Percentiles rank a stretch among this genome's conserved stretches.
phyloP scores from a whole-genome alignment of 805 yeast species.

The Kuraishia floccosa region DNA sequence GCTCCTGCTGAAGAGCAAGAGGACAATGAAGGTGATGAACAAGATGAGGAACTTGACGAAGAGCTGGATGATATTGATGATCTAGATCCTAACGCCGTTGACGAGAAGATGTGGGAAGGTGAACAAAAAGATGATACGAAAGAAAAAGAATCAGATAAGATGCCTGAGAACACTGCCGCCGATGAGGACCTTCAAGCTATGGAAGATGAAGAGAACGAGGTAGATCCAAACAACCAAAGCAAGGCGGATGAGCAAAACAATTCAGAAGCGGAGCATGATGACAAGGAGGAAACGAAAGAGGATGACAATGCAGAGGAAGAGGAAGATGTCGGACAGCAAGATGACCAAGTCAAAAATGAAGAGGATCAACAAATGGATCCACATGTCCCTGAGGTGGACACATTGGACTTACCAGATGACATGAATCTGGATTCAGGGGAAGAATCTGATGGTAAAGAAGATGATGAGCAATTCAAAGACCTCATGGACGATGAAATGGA shows the following conservation, averaged over 20 bases:
- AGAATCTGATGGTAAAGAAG: conserved; percentile 40
- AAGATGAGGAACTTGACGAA: conserved; percentile 72
- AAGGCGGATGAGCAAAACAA: conserved; percentile 22
- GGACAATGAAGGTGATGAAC: conserved; percentile 41
- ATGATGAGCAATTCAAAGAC: conserved; percentile 24
- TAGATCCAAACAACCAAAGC: conserved; percentile 23
- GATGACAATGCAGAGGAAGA: conserved; percentile 28
- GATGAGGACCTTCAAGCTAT: conserved; percentile 29
- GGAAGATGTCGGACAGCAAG: conserved; percentile 75
- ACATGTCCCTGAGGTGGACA: conserved; percentile 73
- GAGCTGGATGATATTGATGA: conserved; percentile 85
- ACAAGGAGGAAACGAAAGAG: conserved; percentile 34
- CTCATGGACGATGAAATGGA: conserved; percentile 23
- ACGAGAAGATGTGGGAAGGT: conserved; percentile 97
- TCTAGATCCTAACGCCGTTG: conserved; percentile 87
- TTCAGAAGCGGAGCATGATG: conserved; percentile 33
- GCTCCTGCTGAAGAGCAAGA: conserved; percentile 53
- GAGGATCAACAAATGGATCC: conserved; percentile 61
- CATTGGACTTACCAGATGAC: conserved; percentile 86
- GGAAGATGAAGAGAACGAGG: conserved; percentile 40
- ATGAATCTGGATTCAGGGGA: conserved; percentile 78
- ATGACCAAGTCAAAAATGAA: conserved; percentile 62
- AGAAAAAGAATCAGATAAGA: conserved; percentile 71
- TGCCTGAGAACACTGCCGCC: conserved; percentile 40
- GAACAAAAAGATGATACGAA: conserved; percentile 66